Evolutionary conservation across 768 basidiomycete species (phyloP).

Genomic region (Favolaschia claudopus): DNA sequence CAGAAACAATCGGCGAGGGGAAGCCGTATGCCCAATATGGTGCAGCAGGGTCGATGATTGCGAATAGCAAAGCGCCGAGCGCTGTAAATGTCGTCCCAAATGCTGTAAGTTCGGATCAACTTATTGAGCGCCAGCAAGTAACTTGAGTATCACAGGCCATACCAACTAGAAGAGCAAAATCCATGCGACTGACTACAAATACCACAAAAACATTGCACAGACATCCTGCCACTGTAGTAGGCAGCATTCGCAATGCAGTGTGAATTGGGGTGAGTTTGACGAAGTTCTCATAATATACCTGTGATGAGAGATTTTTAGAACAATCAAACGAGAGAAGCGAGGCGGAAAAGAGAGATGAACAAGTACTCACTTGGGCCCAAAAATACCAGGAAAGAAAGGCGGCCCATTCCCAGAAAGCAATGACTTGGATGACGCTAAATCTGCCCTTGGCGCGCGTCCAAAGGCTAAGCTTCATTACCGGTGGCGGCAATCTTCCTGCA

Average conservation of each 20-base stretch:
- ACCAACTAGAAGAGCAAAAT: constrained; percentile 68
- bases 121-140: not conserved
- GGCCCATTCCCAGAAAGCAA: constrained; percentile 70
- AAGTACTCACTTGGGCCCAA: constrained; percentile 32
- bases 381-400: constrained; percentile 62
- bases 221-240: constrained; percentile 73
- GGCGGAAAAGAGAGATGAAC: constrained; percentile 44
- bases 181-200: constrained; percentile 60
- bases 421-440: constrained; percentile 65
- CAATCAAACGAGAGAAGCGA: constrained; percentile 31
- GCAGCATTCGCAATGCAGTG: constrained; percentile 72
- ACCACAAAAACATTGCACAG: constrained; percentile 73
- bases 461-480: constrained; percentile 69
- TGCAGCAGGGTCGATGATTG: constrained; percentile 61
- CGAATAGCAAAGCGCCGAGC: constrained; percentile 69
- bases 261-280: constrained; percentile 58
- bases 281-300: constrained; percentile 82
- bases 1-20: constrained; percentile 67
- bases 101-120: not conserved
- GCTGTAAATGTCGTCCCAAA: constrained; percentile 66
- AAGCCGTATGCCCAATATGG: constrained; percentile 83
- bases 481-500: constrained; percentile 49
- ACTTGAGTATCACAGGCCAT: constrained; percentile 23
- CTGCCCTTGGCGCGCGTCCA: constrained; percentile 68
- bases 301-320: constrained; percentile 43